A percentile compares a stretch with the other conserved stretches of the same genome.
phyloP scores from a whole-genome alignment of 768 basidiomycete genomes.

The Mycena vitilis region DNA sequence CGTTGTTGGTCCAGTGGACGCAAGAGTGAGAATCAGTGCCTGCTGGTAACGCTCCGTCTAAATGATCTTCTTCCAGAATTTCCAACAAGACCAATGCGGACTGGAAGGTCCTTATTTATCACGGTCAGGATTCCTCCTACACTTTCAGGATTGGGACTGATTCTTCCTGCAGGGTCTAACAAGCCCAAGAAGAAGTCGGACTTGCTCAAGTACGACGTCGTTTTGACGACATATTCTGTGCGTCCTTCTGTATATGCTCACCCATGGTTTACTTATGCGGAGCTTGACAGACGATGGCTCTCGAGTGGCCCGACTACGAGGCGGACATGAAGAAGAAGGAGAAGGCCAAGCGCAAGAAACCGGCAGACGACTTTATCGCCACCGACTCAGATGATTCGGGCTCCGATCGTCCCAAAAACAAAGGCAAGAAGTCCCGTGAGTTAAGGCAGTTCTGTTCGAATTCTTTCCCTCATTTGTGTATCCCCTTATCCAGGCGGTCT shows the following conservation, averaged over 20 bases:
- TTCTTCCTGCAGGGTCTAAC: constrained; percentile 50
- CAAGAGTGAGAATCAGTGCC: constrained; percentile 47
- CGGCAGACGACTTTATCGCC: constrained; percentile 47
- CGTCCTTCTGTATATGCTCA: constrained; percentile 7
- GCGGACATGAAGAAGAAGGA: constrained; percentile 58
- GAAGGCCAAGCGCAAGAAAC: constrained; percentile 43
- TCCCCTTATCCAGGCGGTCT: constrained; percentile 50
- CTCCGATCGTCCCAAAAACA: constrained; percentile 41
- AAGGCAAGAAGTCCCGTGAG: constrained; percentile 49
- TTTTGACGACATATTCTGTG: constrained; percentile 67
- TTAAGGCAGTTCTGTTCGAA: not conserved
- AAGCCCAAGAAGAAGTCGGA: constrained; percentile 60
- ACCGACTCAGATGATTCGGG: constrained; percentile 50
- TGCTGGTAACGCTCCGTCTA: not conserved
- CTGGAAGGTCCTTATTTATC: constrained; percentile 69
- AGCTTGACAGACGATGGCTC: constrained; percentile 60
- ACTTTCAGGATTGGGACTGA: not conserved
- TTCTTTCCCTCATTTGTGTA: not conserved
- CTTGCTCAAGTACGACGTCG: constrained; percentile 69
- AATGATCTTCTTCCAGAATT: constrained; percentile 39
- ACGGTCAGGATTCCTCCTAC: constrained; percentile 52
- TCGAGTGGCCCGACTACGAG: constrained; percentile 70
- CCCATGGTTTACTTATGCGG: not conserved
- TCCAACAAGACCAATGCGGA: constrained; percentile 65
- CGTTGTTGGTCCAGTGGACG: constrained; percentile 76